A percentile compares a stretch with the other conserved stretches of the same genome.
phyloP scores from a whole-genome alignment of 495 filamentous ascomycete species.

The Trichoderma virens region DNA sequence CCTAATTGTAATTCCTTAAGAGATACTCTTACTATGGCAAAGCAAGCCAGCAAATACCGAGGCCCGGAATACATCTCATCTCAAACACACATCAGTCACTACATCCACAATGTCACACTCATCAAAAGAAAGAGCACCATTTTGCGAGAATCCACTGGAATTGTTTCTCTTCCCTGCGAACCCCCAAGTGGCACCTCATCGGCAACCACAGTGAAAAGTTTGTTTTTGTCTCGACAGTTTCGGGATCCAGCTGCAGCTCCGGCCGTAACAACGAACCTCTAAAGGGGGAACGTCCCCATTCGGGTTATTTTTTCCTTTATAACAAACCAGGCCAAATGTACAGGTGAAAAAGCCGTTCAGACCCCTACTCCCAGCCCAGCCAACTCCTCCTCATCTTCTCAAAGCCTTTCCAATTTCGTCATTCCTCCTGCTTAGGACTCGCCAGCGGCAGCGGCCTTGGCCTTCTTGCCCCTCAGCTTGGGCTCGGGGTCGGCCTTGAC shows the following conservation, averaged over 20 bases:
- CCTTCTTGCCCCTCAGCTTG: constrained; percentile 77
- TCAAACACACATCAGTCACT: too few relatives aligned
- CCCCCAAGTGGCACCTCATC: not conserved
- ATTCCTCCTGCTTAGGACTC: constrained; percentile 15
- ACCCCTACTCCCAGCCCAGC: not conserved
- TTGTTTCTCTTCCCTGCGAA: not conserved
- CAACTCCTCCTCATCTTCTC: constrained; percentile 14
- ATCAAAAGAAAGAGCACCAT: too few relatives aligned
- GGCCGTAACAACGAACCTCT: not conserved
- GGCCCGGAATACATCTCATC: too few relatives aligned
- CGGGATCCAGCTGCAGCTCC: not conserved
- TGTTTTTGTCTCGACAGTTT: not conserved
- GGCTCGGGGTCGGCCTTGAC: constrained; percentile 65
- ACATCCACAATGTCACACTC: too few relatives aligned
- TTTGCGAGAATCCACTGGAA: not conserved
- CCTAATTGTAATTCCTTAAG: too few relatives aligned
- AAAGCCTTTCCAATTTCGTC: constrained; percentile 2
- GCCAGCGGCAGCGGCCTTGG: constrained; percentile 55
- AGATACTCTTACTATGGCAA: too few relatives aligned
- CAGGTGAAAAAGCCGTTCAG: not conserved
- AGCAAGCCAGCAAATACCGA: too few relatives aligned
- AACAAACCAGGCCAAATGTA: not conserved
- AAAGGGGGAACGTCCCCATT: not conserved
- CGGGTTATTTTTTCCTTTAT: not conserved
- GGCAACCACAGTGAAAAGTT: not conserved